Base-by-base conservation (phyloP, 208 protist genomes). In the Acanthamoeba castellanii region DNA sequence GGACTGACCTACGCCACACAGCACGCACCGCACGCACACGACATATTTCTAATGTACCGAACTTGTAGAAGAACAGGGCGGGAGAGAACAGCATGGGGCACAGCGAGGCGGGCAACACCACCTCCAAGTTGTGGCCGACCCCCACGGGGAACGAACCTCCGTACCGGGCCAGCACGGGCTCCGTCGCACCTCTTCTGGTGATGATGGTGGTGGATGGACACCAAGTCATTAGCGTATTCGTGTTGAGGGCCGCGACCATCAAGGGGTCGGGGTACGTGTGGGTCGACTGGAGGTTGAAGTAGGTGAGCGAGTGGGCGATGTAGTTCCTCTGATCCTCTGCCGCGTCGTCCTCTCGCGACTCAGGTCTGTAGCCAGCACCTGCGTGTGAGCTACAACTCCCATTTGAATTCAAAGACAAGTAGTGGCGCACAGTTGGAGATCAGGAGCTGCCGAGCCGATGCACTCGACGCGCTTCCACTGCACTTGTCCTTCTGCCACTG, bases 81-180 rank as follows among this genome's bases (percentile, higher is more conserved):
- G 72, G 72, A 8, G 72, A 81, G 72, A 81, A 81, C 3, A 81
- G 14, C 72, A 81, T 81, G 72, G 47, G 34, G 37, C n/a, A 81
- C 20, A 81, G n/a, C n/a, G n/a, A n/a, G n/a, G n/a, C n/a, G n/a
- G n/a, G n/a, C n/a, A n/a, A n/a, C n/a, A n/a, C n/a, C n/a, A n/a
- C n/a, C n/a, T n/a, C n/a, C n/a, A n/a, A n/a, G n/a, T n/a, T n/a
- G n/a, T n/a, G 2, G 42, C 50, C 50, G 72, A 20, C 72, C 2
- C 72, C 72, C 25, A 81, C 72, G 42, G 47, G 22, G 18, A 81
- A 81, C 8, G 72, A 81, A 7, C 72, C 72, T 13, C 72, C 72
- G 34, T 81, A 81, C 20, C 72, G 30, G 16, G 34, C 72, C 42
- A 81, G 34, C 42, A 81, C 34, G 20, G 42, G 42, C 25, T 34